Base-by-base conservation (phyloP, 208 protist species). In the Wallacemonas collosoma region DNA sequence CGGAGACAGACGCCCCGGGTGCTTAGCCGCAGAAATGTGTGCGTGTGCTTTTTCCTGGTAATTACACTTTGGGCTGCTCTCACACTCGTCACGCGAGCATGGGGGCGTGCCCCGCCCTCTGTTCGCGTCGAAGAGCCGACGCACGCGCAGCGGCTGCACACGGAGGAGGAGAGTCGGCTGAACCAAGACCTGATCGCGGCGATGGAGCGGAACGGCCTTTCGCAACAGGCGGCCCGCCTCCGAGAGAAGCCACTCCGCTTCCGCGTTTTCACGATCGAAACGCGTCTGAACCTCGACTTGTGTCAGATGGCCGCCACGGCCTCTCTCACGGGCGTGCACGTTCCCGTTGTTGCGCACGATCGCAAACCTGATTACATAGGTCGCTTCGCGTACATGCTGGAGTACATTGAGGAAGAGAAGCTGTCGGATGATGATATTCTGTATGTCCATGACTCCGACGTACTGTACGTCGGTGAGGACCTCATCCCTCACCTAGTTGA, bases 281-380 rank as follows among this genome's bases (percentile, higher is more conserved):
- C 60, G 40, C 60, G 60, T 4, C 17, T 65, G 15, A 65, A 65
- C 43, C 8, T 14, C 3, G 41, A 65, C 60, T 26, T 65, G 60
- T 65, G 60, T n/a, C 43, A 65, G 41, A 3, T 65, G 60, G 43
- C 60, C n/a, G 60, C 41, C 11, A 50, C 60, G 3, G 4, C 60
- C 43, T 38, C 60, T 8, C 43, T 65, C 41, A 38, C 26, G 6
- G 60, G 60, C 17, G 60, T 65, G 4, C 60, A 65, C 60, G 60
- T 65, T 8, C 60, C 60, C 7, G 43, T 65, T n/a, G 43, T 65
- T 14, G 60, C 41, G 7, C 60, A 65, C 60, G 60, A 65, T n/a
- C 12, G 12, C n/a, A 17, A 38, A 5, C 12, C 60, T 65, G 43
- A 41, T 15, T 65, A 53, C 60, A 65, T 65, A 0, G 17, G 3